phyloP scores from a whole-genome alignment of 768 basidiomycete genomes.

The Royoungia palumana region DNA sequence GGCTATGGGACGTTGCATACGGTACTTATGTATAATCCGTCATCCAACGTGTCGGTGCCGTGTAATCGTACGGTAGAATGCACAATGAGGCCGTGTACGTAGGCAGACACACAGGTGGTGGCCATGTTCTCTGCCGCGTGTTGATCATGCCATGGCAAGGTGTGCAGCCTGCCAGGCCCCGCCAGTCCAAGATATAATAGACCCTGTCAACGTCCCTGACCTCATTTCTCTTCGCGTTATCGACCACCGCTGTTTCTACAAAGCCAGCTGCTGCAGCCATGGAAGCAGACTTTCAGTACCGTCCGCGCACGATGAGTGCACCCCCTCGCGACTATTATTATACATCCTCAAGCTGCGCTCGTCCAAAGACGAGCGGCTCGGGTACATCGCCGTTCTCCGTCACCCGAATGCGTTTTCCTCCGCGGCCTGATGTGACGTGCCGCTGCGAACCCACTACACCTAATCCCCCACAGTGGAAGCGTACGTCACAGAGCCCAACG shows the following conservation, averaged over 20 bases:
- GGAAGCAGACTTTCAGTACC: constrained; percentile 31
- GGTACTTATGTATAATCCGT: constrained; percentile 11
- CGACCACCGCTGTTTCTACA: constrained; percentile 5
- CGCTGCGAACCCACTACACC: constrained; percentile 13
- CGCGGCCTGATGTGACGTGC: constrained; percentile 14
- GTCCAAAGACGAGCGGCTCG: constrained; percentile 24
- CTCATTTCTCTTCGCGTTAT: constrained; percentile 13
- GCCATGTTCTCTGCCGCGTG: constrained; percentile 25
- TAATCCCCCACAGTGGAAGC: constrained; percentile 25
- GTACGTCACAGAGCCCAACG: constrained; percentile 29
- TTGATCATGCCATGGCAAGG: constrained; percentile 32
- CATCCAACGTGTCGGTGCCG: constrained; percentile 29
- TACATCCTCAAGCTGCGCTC: constrained; percentile 6
- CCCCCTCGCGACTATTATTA: constrained; percentile 18
- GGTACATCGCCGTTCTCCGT: constrained; percentile 8
- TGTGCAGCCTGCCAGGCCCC: constrained; percentile 20
- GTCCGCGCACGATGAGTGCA: constrained; percentile 21
- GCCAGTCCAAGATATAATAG: constrained; percentile 32
- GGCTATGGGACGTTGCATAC: constrained; percentile 15
- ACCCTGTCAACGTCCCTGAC: constrained; percentile 16
- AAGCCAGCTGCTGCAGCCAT: constrained; percentile 14
- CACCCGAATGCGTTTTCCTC: constrained; percentile 22
- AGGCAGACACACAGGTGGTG: constrained; percentile 21
- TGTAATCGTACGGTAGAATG: constrained; percentile 8
- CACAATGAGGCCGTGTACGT: constrained; percentile 30